Evolutionary conservation across 192 early-diverging fungal species (phyloP).

Genomic region (Gonapodya sp.): DNA sequence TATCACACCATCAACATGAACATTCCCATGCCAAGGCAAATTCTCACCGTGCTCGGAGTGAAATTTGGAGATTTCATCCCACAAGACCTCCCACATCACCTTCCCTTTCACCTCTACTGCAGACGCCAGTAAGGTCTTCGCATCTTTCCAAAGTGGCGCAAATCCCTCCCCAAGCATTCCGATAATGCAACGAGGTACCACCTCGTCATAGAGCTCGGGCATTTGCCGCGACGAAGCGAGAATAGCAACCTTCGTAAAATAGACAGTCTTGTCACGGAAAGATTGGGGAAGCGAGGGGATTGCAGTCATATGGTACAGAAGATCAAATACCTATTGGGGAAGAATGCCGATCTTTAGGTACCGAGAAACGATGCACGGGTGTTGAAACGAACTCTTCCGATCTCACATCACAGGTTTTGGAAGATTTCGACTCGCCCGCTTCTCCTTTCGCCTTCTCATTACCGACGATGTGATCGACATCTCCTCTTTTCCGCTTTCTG

Average conservation of each 20-base stretch:
- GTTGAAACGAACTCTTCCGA: too few species aligned
- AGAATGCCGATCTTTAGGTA: slow-evolving; percentile 16
- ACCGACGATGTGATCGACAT: neutral
- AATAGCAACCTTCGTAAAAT: slow-evolving; percentile 59
- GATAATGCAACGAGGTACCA: slow-evolving; percentile 53
- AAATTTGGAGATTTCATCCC: neutral
- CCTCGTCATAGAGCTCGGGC: slow-evolving; percentile 60
- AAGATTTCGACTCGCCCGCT: too few species aligned
- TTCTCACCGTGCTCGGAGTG: neutral
- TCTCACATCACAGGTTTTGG: slow-evolving; percentile 17
- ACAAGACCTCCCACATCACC: neutral
- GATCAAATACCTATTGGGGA: slow-evolving; percentile 25
- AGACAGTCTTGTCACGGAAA: slow-evolving; percentile 70
- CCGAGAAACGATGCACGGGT: slow-evolving; percentile 36
- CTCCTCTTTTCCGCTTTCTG: neutral
- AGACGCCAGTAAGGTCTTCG: neutral
- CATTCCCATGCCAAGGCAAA: neutral
- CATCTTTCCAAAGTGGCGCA: slow-evolving; percentile 9
- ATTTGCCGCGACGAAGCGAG: slow-evolving; percentile 48
- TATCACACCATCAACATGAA: neutral
- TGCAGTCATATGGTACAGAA: slow-evolving; percentile 49
- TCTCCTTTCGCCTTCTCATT: slow-evolving; percentile 17
- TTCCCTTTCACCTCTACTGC: neutral
- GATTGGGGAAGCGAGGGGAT: slow-evolving; percentile 48
- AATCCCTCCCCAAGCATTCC: neutral